These are phyloP conservation scores for Escallonia herrerae DNA, from an alignment of 129 eudicot genomes.

Conservation along the genomic window DNA sequence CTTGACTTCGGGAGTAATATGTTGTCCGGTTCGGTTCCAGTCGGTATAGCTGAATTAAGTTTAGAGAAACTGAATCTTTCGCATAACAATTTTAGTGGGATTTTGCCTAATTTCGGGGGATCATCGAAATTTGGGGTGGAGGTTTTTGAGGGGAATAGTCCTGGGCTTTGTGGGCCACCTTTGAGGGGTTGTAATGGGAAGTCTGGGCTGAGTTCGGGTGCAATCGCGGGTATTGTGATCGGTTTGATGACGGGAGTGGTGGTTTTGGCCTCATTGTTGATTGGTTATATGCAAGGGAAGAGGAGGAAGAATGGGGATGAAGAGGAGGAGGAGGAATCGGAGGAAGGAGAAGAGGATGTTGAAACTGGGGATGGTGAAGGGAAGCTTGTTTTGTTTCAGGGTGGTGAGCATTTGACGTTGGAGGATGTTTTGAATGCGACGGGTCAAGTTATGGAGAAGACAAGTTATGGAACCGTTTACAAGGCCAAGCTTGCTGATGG, in stretches of 20 bases:
- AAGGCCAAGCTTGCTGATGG: conserved; percentile 91
- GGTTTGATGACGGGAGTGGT: conserved; percentile 74
- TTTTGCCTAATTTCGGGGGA: conserved; percentile 59
- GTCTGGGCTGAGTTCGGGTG: conserved; percentile 73
- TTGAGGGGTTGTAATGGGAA: conserved; percentile 41
- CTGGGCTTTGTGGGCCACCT: conserved; percentile 69
- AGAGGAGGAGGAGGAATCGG: conserved; percentile 56
- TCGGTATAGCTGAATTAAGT: conserved; percentile 26
- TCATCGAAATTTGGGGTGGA: conserved; percentile 53
- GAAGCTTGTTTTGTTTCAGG: conserved; percentile 74
- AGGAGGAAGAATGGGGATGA: conserved; percentile 38
- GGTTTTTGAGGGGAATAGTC: conserved; percentile 70
- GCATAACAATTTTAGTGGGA: conserved; percentile 70
- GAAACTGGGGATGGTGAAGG: conserved; percentile 61
- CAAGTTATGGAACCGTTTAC: conserved; percentile 85
- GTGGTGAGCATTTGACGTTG: conserved; percentile 86
- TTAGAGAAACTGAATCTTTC: conserved; percentile 70
- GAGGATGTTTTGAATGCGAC: conserved; percentile 96
- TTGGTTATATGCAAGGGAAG: conserved; percentile 83
- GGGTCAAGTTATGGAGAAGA: conserved; percentile 96
- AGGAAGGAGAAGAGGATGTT: conserved; percentile 37
- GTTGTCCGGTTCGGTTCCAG: conserved; percentile 68
- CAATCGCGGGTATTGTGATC: conserved; percentile 82
- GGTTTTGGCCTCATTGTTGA: conserved; percentile 61
- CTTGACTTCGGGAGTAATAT: conserved; percentile 65